Evolutionary conservation across 495 filamentous ascomycete species (phyloP).

Genomic region (Xylaria curta): DNA sequence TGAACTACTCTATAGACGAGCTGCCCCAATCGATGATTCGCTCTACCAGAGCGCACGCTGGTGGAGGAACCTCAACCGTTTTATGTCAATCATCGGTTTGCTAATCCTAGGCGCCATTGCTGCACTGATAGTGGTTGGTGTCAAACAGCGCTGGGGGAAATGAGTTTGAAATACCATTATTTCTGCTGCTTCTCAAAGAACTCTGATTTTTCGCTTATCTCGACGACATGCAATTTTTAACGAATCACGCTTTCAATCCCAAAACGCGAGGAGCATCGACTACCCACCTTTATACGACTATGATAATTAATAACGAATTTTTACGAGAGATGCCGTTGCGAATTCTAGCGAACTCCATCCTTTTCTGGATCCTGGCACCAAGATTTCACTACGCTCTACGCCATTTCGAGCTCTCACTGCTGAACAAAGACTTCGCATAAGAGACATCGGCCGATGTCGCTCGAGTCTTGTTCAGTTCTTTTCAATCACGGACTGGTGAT

Average conservation of each 20-base stretch:
- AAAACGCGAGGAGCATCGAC: background rate
- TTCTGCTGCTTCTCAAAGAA: background rate
- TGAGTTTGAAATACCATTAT: slow-evolving; percentile 17
- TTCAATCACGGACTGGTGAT: background rate
- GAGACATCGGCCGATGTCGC: background rate
- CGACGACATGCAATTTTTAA: slow-evolving; percentile 31
- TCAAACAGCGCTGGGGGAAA: slow-evolving; percentile 47
- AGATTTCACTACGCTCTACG: background rate
- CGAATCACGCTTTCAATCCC: slow-evolving; percentile 7
- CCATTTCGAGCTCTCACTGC: slow-evolving; percentile 2
- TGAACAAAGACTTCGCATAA: background rate
- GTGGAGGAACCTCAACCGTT: slow-evolving; percentile 92
- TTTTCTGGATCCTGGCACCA: background rate
- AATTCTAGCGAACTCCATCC: slow-evolving; percentile 9
- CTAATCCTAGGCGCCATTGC: slow-evolving; percentile 78
- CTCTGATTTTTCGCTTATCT: slow-evolving; percentile 24
- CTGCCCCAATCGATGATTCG: slow-evolving; percentile 62
- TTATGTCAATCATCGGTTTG: slow-evolving; percentile 81
- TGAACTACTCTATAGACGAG: slow-evolving; percentile 25
- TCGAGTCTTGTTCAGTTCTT: background rate
- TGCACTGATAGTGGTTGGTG: slow-evolving; percentile 65
- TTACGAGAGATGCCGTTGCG: slow-evolving; percentile 24
- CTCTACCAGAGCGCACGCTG: slow-evolving; percentile 83
- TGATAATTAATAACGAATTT: slow-evolving; percentile 27
- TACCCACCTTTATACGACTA: slow-evolving; percentile 10